Conservation (phyloP, 805 yeast species). For the Saccharomycopsis fodiens region DNA sequence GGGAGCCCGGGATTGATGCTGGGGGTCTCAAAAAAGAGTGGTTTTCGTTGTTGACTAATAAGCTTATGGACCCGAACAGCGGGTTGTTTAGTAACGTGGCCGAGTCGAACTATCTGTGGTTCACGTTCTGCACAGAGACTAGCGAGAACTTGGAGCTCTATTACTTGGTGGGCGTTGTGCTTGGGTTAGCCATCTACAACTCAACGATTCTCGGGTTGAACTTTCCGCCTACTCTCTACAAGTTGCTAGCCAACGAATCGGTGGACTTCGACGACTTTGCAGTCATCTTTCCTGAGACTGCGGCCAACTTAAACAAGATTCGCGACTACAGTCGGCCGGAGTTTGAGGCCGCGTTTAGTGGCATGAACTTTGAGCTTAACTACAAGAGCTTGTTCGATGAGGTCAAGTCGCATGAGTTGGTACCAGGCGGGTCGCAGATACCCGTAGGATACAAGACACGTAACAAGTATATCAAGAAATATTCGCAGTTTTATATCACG, state of each 20-base stretch:
- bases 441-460: slow-evolving; percentile 55
- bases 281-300: slow-evolving; percentile 64
- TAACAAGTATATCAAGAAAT: slow-evolving; percentile 50
- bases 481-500: slow-evolving; percentile 54
- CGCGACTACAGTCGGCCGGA: slow-evolving; percentile 36
- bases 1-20: slow-evolving; percentile 92
- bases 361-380: slow-evolving; percentile 54
- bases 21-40: slow-evolving; percentile 94
- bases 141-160: slow-evolving; percentile 43
- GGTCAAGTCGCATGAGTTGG: slow-evolving; percentile 39
- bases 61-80: slow-evolving; percentile 58
- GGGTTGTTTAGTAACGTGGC: slow-evolving; percentile 62
- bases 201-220: slow-evolving; percentile 77
- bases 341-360: slow-evolving; percentile 38
- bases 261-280: slow-evolving; percentile 56
- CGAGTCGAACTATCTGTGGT: slow-evolving; percentile 73
- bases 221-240: slow-evolving; percentile 72
- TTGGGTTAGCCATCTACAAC: slow-evolving; percentile 88
- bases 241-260: slow-evolving; percentile 53
- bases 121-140: slow-evolving; percentile 32
- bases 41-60: slow-evolving; percentile 70
- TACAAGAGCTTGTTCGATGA: slow-evolving; percentile 43
- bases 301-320: slow-evolving; percentile 40
- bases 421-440: slow-evolving; percentile 47
- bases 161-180: slow-evolving; percentile 72